Percentiles rank a stretch among this genome's conserved stretches.
phyloP scores from a whole-genome alignment of 2,329 filamentous ascomycete genomes.

The Penicillium fuscoglaucum region DNA sequence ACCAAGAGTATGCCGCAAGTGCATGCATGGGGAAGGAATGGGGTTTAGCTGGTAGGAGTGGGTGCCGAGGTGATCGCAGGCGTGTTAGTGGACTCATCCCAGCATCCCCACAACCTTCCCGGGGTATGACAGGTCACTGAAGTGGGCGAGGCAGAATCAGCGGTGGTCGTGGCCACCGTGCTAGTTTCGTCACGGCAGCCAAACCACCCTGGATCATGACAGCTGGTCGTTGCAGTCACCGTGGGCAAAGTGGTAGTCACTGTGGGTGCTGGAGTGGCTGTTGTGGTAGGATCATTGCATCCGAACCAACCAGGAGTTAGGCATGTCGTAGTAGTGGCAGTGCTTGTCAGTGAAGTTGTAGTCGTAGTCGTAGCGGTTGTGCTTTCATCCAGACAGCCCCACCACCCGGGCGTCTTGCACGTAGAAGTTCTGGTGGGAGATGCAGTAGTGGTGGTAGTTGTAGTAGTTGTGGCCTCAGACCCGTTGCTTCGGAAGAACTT shows the following conservation, averaged over 20 bases:
- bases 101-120: not conserved
- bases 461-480: constrained; percentile 70
- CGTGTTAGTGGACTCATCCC: not conserved
- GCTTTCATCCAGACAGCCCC: constrained; percentile 34
- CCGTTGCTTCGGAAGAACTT: constrained; percentile 94
- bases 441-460: constrained; percentile 56
- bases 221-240: constrained; percentile 24
- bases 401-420: constrained; percentile 37
- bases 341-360: constrained; percentile 25
- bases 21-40: not conserved
- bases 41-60: not conserved
- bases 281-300: constrained; percentile 38
- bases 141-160: not conserved
- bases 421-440: constrained; percentile 66
- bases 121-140: not conserved
- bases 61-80: not conserved
- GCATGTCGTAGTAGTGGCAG: constrained; percentile 37
- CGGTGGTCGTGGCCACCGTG: not conserved
- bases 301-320: constrained; percentile 41
- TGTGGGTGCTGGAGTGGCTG: constrained; percentile 19
- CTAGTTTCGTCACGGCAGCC: constrained; percentile 33
- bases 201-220: constrained; percentile 34
- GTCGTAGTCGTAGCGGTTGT: constrained; percentile 19
- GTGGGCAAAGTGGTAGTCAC: constrained; percentile 4
- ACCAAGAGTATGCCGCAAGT: not conserved